Evolutionary conservation across 2,329 filamentous ascomycete genomes (phyloP), one percentile per base, ranked within the genome.

Genomic region (Nectriaceae sp.): DNA sequence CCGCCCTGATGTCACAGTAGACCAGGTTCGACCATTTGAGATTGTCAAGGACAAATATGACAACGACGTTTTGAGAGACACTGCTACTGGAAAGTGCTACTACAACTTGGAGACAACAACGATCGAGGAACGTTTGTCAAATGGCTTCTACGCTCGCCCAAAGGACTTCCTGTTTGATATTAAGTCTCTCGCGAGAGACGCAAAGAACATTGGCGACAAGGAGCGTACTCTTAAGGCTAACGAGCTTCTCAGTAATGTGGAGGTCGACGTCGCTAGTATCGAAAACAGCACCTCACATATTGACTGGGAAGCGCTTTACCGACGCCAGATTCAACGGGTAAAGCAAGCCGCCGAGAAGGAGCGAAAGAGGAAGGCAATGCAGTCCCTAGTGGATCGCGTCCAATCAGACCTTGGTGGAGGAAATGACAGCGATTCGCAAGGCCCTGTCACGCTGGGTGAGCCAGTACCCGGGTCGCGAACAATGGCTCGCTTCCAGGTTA

Each of bases 71-170:
- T 75, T 99, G 38, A 77, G 84, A 33, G 89, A 97, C 56, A 84
- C 83, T 4, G 79, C 80, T 2, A 89, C 84, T 2, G 84, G 84
- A 48, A 96, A 94, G 67, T 94, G 92, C 68, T 97, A 87, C 68
- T 97, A 97, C 75, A 99, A 99, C 59, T 76, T 99, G 39, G 92
- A 97, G 64, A 89, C 93, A 11, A 87, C 87, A 3, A 93, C 88
- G 1, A 97, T 99, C 44, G 94, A 99, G 72, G 91, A 96, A 66
- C 86, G 94, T n/a, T 76, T 99, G 26, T 95, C 91, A 4, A 97
- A 99, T 66, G 94, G 94, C 4, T 99, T 90, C 70, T 99, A 99
- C 70, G 90, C 91, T 59, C 84, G 92, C 11, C 90, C 92, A 0
- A 87, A 87, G 60, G 93, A 97, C 65, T 99, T 97, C 65, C 72